Percentiles rank a stretch among this genome's conserved stretches.
Evolutionary conservation across 2,329 filamentous ascomycete species (phyloP).

Genomic region (Trichoderma lentiforme): DNA sequence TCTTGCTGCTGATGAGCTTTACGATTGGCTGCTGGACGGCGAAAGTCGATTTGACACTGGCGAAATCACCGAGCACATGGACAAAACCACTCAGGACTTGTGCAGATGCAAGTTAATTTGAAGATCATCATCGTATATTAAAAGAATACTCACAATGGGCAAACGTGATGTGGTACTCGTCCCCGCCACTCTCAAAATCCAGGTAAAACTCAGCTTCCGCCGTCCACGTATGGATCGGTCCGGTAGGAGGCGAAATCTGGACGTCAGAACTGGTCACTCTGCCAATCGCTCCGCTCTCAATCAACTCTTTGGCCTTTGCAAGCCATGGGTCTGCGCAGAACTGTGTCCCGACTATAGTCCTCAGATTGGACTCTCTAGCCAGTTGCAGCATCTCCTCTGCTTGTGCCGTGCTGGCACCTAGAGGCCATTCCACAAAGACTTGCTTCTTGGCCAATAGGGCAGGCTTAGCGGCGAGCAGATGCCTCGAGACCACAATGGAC

Average conservation of each 20-base stretch:
- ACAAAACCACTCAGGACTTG: conserved; percentile 22
- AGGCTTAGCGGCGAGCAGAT: conserved; percentile 29
- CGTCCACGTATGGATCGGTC: conserved; percentile 19
- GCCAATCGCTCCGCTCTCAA: conserved; percentile 18
- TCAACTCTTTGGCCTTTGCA: conserved; percentile 18
- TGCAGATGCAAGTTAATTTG: background rate
- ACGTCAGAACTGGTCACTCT: conserved; percentile 6
- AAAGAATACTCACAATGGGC: conserved; percentile 1
- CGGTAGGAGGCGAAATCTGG: background rate
- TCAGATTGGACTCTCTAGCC: conserved; percentile 31
- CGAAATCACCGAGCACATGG: background rate
- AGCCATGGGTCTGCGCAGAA: conserved; percentile 40
- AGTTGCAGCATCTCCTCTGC: conserved; percentile 38
- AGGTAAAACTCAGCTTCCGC: conserved; percentile 25
- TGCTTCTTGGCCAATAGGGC: conserved; percentile 47
- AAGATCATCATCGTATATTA: no score
- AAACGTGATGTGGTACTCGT: conserved; percentile 25
- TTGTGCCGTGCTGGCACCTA: conserved; percentile 38
- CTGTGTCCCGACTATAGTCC: conserved; percentile 47
- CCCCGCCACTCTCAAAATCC: conserved; percentile 25
- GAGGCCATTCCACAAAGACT: conserved; percentile 54
- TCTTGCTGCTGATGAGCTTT: conserved; percentile 23
- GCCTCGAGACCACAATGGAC: conserved; percentile 47
- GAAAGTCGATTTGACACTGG: conserved; percentile 23
- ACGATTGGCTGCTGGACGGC: conserved; percentile 24